phyloP scores from a whole-genome alignment of 192 early-diverging fungal species.

The Cetraspora pellucida region DNA sequence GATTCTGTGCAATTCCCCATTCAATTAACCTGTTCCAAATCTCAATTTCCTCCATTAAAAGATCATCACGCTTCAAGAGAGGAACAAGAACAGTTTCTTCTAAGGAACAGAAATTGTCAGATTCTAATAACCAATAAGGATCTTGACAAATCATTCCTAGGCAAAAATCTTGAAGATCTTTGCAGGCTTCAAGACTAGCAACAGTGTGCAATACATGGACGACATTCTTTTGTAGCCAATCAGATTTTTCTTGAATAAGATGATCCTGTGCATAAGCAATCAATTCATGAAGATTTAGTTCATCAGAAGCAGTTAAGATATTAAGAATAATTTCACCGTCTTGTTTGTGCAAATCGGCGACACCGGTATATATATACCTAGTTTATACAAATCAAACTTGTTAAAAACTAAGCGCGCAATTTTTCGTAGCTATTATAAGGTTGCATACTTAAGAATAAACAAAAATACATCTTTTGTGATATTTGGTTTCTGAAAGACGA shows the following conservation, averaged over 20 bases:
- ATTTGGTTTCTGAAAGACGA: slow-evolving; percentile 3
- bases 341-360: too few species aligned
- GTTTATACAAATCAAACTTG: too few species aligned
- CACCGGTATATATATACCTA: too few species aligned
- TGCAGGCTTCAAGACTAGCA: too few species aligned
- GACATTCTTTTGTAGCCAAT: too few species aligned
- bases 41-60: slow-evolving; percentile 27
- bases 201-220: too few species aligned
- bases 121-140: neutral
- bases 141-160: neutral
- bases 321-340: too few species aligned
- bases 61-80: slow-evolving; percentile 18
- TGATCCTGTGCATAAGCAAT: too few species aligned
- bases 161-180: slow-evolving; percentile 18
- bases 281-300: too few species aligned
- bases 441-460: neutral
- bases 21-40: slow-evolving; percentile 11
- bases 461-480: neutral
- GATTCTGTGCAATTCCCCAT: slow-evolving; percentile 24
- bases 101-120: neutral
- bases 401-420: neutral
- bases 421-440: neutral
- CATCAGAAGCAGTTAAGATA: too few species aligned
- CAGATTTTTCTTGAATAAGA: too few species aligned
- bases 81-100: neutral